Evolutionary conservation across 192 early-diverging fungal genomes (phyloP), one percentile per base, ranked within the genome.

Genomic region (Thamnidium elegans): DNA sequence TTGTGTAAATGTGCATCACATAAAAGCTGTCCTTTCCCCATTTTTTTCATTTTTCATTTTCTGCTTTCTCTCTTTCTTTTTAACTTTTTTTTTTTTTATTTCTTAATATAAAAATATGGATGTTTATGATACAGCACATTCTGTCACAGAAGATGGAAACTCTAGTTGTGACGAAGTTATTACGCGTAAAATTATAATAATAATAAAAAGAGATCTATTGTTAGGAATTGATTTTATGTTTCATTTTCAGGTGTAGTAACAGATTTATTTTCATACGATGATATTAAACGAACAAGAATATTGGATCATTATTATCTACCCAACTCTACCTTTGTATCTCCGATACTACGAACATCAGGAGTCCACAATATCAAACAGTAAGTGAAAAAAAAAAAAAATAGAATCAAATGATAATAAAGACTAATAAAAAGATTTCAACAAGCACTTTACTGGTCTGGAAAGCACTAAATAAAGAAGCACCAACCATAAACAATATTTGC

Each of bases 351-450:
- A 5, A 70, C 74, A 17, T 53, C 80, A 43, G 83, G 83, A 19
- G 58, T 66, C 17, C 62, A 73, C n/a, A 82, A 80, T 21, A 85
- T 85, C 21, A 66, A 73, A 52, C 75, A 80, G 81, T 48, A 76
- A 70, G 20, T 73, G 62, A 7, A 30, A 4, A 19, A 32, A 26
- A 7, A 9, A 30, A 58, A 4, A n/a, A 4, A 50, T 44, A 34
- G 14, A 4, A 13, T 7, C 5, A 34, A 15, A n/a, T n/a, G n/a
- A n/a, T 8, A 9, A 50, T 55, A 11, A n/a, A 51, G 7, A 45
- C 10, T 23, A 30, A 13, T 36, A 10, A 42, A n/a, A 26, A 23
- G 45, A 21, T 30, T 20, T 20, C 15, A 13, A 21, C 43, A 34
- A 75, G 72, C 31, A 66, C 66, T 9, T 71, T 71, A 20, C 36